These are phyloP conservation scores for Purpureocillium takamizusanense DNA, from an alignment of 2,329 filamentous ascomycete species.

Conservation along the genomic window DNA sequence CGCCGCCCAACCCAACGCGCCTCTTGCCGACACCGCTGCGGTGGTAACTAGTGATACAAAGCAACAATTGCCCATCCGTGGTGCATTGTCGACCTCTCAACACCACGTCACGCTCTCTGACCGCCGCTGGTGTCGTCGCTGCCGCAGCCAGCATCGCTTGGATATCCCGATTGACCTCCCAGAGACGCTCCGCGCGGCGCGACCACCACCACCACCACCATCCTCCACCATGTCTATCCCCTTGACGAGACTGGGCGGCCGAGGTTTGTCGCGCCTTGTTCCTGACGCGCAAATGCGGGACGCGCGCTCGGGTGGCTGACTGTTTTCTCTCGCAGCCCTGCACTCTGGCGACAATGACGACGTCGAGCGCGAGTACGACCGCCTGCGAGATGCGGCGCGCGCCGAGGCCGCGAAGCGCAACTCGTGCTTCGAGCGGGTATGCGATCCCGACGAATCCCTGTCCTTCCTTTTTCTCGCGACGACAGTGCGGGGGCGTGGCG, in stretches of 20 bases:
- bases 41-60: no score
- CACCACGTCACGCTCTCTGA: not conserved
- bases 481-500: no score
- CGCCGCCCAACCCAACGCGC: no score
- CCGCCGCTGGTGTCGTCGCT: not conserved
- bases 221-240: constrained; percentile 22
- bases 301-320: not conserved
- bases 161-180: no score
- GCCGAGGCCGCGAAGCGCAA: constrained; percentile 71
- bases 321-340: constrained; percentile 48
- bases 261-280: constrained; percentile 21
- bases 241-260: constrained; percentile 29
- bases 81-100: not conserved
- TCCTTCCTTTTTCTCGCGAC: no score
- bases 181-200: not conserved
- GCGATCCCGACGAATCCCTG: constrained; percentile 10
- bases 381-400: constrained; percentile 73
- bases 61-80: no score
- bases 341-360: constrained; percentile 59
- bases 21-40: no score
- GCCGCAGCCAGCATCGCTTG: no score
- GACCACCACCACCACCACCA: no score
- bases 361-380: constrained; percentile 83
- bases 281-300: not conserved
- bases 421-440: constrained; percentile 65